Evolutionary conservation across 2,329 filamentous ascomycete species (phyloP), one percentile per base, ranked within the genome.

Genomic region (Sporothrix luriei): DNA sequence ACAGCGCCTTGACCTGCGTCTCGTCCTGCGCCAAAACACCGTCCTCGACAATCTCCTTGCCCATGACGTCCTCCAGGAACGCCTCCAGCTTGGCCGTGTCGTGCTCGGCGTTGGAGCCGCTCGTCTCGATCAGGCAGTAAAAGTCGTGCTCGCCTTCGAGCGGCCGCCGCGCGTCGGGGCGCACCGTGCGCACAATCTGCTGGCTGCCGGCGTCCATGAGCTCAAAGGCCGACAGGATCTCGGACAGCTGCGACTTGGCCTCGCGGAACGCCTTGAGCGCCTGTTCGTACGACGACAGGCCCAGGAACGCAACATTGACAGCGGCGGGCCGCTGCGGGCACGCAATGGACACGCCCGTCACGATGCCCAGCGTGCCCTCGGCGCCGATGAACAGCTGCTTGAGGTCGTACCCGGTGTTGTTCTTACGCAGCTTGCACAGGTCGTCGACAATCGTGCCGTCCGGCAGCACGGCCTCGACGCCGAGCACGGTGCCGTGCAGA

Each of bases 401-500:
- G 70, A 97, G 81, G 78, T 99, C 96, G 80, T 98, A 99, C 38
- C 95, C 95, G 1, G 95, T 99, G 82, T 99, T 99, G 84, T 99
- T 98, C 84, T 99, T 99, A 74, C 95, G 89, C 70, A 99, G 84
- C 71, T 87, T 94, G 74, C 88, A 91, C 43, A 99, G 88, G 75
- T 97, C 93, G 75, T 98, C 89, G 59, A 99, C 85, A 74, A 99
- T 87, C 7, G 93, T 97, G 68, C 95, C 95, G 77, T 99, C 92
- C 0, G 95, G 92, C 52, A 99, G 84, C 10, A 99, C 96, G 24
- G 91, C 95, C 82, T 99, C 94, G 66, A 99, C 84, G 33, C 95
- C 95, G 19, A 99, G 85, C 1, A 98, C 93, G 69, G 86, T 97
- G 26, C 95, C 95, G 80, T 99, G 95, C 73, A 99, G 83, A 79